Conservation (phyloP, 768 basidiomycete species). For the Daedalea quercina region DNA sequence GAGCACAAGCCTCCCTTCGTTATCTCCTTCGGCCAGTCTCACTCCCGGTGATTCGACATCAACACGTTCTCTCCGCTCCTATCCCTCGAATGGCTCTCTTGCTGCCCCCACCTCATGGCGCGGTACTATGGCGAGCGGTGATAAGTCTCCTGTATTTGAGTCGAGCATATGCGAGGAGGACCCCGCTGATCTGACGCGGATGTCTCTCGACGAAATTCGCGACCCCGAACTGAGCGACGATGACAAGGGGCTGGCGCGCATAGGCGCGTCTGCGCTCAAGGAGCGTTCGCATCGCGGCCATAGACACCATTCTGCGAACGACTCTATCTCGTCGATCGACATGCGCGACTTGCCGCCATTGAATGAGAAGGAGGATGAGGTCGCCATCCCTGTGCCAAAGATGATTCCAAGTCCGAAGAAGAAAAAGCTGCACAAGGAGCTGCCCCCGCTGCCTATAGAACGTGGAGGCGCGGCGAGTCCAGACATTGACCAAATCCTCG, state of each 20-base stretch:
- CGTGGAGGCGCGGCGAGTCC: slow-evolving; percentile 21
- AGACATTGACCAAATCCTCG: slow-evolving; percentile 25
- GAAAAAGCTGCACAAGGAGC: slow-evolving; percentile 14
- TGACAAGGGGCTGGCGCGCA: slow-evolving; percentile 14
- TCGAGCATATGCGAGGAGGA: slow-evolving; percentile 26
- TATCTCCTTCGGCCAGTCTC: slow-evolving; percentile 18
- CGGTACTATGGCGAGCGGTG: neutral
- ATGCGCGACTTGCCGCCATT: slow-evolving; percentile 24
- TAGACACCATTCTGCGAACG: slow-evolving; percentile 7
- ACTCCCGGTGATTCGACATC: slow-evolving; percentile 20
- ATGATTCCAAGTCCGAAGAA: neutral
- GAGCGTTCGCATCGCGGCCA: neutral
- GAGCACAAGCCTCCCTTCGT: slow-evolving; percentile 9
- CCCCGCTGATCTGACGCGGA: slow-evolving; percentile 17
- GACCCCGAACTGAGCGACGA: slow-evolving; percentile 15
- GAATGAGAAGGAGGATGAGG: slow-evolving; percentile 19
- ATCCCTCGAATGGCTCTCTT: slow-evolving; percentile 20
- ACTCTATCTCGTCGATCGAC: slow-evolving; percentile 24
- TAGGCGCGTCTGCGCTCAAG: neutral
- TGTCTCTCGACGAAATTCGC: slow-evolving; percentile 23
- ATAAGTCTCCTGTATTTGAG: slow-evolving; percentile 17
- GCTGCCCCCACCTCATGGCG: slow-evolving; percentile 11
- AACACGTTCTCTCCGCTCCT: slow-evolving; percentile 21
- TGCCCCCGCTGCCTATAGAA: slow-evolving; percentile 18
- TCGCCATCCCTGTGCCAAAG: slow-evolving; percentile 6